Evolutionary conservation across 768 basidiomycete genomes (phyloP), one percentile per base, ranked within the genome.

Genomic region (Lactarius trivialis): DNA sequence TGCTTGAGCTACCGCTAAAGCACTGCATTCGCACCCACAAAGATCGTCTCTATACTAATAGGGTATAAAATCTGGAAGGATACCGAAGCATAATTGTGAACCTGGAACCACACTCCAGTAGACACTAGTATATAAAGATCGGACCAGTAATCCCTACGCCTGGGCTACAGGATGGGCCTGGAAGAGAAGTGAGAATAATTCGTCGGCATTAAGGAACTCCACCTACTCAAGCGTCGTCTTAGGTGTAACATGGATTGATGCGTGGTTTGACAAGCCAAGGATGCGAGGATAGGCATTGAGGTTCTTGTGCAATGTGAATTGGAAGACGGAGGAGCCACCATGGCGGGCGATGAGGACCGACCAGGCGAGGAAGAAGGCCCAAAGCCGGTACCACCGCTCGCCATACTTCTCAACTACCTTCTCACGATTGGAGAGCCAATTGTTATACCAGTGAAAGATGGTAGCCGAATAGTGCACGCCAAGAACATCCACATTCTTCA

Each of bases 291-390:
- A 98, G 0, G 87, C 91, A 71, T 98, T 98, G 67, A 98, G 77
- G 80, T 98, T 99, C 80, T 99, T 99, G 81, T 98, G 96, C 64
- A 95, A 76, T 5, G 95, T 98, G 71, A 99, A 84, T 77, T 98
- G 95, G 89, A 96, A 99, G 45, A 98, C 89, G 0, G 93, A 91
- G 7, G 89, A 85, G 14, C 87, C 79, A 36, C 97, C 97, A 80
- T 98, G 91, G 30, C 92, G 83, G 67, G 88, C 85, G 63, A 79
- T 81, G 68, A 99, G 97, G n/a, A 81, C 82, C 49, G 89, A 86
- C 73, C 87, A 96, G 14, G 95, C 97, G 34, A 99, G 82, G 87
- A 99, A 99, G 82, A 89, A 98, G 4, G 85, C 85, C 97, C 97
- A 99, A 71, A 91, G 84, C 68, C 96, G 82, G 79, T 88, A 98